These are phyloP conservation scores for Eutrema salsugineum DNA, from an alignment of 441 rosid species.

Conservation along the genomic window DNA sequence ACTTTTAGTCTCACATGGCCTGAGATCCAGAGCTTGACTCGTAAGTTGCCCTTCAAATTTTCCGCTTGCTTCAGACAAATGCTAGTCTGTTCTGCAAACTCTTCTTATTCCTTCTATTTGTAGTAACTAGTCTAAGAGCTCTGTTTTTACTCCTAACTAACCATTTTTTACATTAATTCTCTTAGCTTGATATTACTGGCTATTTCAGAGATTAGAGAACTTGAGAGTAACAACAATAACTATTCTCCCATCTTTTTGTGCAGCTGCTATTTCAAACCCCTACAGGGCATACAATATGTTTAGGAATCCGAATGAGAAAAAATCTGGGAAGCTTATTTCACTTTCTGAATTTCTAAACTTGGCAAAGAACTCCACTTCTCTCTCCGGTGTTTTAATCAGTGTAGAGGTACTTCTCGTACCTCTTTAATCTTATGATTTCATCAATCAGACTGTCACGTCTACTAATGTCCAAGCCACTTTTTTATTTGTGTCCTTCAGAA, in stretches of 20 bases:
- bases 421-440: background rate
- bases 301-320: constrained; percentile 47
- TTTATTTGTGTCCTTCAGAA: constrained; percentile 28
- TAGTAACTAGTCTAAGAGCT: background rate
- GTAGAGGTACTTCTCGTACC: constrained; percentile 47
- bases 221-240: background rate
- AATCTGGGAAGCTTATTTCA: constrained; percentile 38
- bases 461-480: background rate
- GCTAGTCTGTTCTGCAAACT: background rate
- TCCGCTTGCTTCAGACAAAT: too few species aligned
- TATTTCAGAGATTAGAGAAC: background rate
- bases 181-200: background rate
- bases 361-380: constrained; percentile 42
- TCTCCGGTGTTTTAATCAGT: constrained; percentile 52
- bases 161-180: background rate
- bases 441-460: background rate
- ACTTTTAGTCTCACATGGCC: constrained; percentile 56
- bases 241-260: background rate
- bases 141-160: background rate
- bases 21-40: constrained; percentile 40
- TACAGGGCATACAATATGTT: fast-evolving
- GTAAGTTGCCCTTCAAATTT: constrained; percentile 39
- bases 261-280: constrained; percentile 54
- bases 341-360: constrained; percentile 51
- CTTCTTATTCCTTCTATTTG: background rate